Conservation (phyloP, 1,139 yeast genomes). For the Tardiomyces digboiensis region DNA sequence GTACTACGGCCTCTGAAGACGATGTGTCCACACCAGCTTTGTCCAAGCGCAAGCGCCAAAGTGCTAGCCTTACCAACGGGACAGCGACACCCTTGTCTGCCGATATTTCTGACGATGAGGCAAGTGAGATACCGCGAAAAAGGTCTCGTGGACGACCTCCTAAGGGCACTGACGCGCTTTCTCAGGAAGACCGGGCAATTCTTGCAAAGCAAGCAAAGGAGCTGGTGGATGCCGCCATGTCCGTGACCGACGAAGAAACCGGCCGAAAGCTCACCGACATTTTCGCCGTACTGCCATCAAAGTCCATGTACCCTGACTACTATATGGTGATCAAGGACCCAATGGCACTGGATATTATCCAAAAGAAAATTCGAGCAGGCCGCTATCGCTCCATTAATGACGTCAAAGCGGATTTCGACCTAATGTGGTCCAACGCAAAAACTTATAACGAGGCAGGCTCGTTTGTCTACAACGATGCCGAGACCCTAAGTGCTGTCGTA, state of each 20-base stretch:
- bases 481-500: slow-evolving; percentile 46
- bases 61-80: not conserved
- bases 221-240: slow-evolving; percentile 15
- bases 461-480: slow-evolving; percentile 70
- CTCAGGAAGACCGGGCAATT: slow-evolving; percentile 19
- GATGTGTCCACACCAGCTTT: not conserved
- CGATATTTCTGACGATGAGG: slow-evolving; percentile 5
- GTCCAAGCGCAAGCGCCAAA: not conserved
- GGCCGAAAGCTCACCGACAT: slow-evolving; percentile 37
- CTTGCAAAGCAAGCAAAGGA: slow-evolving; percentile 15
- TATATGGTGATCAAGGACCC: slow-evolving; percentile 73
- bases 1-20: not conserved
- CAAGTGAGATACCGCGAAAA: slow-evolving; percentile 14
- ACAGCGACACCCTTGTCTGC: slow-evolving; percentile 2
- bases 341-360: slow-evolving; percentile 55
- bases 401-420: slow-evolving; percentile 59
- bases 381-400: slow-evolving; percentile 50
- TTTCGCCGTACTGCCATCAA: slow-evolving; percentile 63
- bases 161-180: slow-evolving; percentile 27
- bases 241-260: slow-evolving; percentile 20
- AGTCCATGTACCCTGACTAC: slow-evolving; percentile 75
- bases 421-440: slow-evolving; percentile 75
- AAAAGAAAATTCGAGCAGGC: slow-evolving; percentile 33
- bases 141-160: slow-evolving; percentile 23
- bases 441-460: slow-evolving; percentile 91